Base-by-base conservation (phyloP, 371 early-diverging fungal genomes). In the Mucor circinelloides region DNA sequence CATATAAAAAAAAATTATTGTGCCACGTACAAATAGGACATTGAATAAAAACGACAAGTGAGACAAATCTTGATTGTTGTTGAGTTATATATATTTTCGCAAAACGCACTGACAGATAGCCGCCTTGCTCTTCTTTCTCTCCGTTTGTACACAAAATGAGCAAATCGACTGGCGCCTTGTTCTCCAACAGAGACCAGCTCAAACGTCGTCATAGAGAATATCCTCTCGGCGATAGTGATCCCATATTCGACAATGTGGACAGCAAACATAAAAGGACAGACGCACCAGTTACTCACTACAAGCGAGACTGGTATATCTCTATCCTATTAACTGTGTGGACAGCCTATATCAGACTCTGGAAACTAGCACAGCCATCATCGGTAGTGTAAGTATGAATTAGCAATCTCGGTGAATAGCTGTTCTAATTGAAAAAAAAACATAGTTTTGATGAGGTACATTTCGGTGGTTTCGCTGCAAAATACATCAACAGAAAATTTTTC, bases 371-470 rank as follows among this genome's bases (percentile, higher is more conserved):
- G 21, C 67, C 67, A 25, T 21, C 42, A 12, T 60, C 67, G 2
- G 67, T 67, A 21, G 67, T 60, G 67, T 67, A 67, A 44, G 28
- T 44, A 44, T 30, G 5, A 31, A 25, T 25, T 64, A 3, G 19
- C n/a, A 19, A 1, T 40, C 94, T 94, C 2, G 77, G 84, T 15
- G 68, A 92, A 76, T 92, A 7, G 85, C 90, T 0, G 91, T 94
- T 2, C 87, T 91, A 59, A 83, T 91, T 3, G 94, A 89, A 25
- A 50, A 50, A 2, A 0, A 70, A 93, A 63, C 79, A 87, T 67
- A 82, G 82, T 1, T 94, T 94, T 71, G 97, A 97, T 79, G 99
- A 99, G 80, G 99, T 99, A 15, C 99, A 99, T 75, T 99, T 99
- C 87, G 99, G 99, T 59, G 98, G 97, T 71, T 99, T 99, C 80